phyloP scores from a whole-genome alignment of 306 rosid species.

The Dicorynia guianensis region DNA sequence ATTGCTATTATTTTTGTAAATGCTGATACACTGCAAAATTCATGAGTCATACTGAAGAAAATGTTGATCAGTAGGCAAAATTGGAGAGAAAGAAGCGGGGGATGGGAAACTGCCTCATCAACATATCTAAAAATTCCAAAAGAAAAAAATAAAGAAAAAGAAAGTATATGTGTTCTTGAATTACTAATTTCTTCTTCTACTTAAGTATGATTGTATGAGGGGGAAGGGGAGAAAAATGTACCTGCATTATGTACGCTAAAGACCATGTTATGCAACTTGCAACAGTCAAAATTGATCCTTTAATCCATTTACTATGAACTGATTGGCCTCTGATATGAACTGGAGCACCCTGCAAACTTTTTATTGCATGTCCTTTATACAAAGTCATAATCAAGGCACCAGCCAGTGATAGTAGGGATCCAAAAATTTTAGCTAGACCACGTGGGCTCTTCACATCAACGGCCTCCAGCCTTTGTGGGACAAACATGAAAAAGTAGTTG shows the following conservation, averaged over 20 bases:
- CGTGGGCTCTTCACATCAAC: slow-evolving; percentile 31
- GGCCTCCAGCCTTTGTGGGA: slow-evolving; percentile 32
- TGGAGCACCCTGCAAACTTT: slow-evolving; percentile 40
- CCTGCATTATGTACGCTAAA: slow-evolving; percentile 57
- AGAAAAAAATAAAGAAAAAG: no score
- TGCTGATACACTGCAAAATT: no score
- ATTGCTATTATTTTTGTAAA: no score
- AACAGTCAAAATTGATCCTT: slow-evolving; percentile 53
- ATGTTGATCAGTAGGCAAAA: neutral
- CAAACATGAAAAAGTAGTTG: neutral
- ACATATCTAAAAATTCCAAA: no score
- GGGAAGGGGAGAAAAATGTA: neutral
- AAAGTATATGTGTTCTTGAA: no score
- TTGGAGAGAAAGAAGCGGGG: no score
- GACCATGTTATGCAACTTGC: slow-evolving; percentile 62
- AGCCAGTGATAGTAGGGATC: slow-evolving; percentile 48
- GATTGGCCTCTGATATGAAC: slow-evolving; percentile 33
- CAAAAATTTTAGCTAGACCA: slow-evolving; percentile 42
- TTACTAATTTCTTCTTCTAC: no score
- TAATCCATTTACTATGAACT: slow-evolving; percentile 49
- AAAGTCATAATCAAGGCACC: slow-evolving; percentile 46
- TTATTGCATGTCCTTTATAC: slow-evolving; percentile 49
- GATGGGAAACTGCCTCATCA: no score
- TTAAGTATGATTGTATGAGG: no score
- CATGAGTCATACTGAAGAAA: neutral